Evolutionary conservation across 2,329 filamentous ascomycete species (phyloP).

Genomic region (Aspergillus sp.): DNA sequence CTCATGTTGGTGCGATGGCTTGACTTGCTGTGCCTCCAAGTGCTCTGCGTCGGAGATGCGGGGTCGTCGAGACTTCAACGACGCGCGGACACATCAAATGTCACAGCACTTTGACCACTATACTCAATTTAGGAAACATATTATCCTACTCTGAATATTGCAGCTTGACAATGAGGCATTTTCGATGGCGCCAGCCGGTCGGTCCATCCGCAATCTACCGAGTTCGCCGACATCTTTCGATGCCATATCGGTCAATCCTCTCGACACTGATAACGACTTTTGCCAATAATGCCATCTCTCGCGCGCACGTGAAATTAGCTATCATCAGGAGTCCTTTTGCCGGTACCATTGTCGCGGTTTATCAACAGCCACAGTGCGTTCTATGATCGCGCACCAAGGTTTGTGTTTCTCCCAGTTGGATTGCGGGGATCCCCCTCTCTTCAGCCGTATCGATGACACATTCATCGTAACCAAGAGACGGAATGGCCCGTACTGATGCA

Average conservation of each 20-base stretch:
- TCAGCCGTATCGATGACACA: background rate
- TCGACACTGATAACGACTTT: background rate
- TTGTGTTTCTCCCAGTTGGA: background rate
- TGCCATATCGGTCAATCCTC: background rate
- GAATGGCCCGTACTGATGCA: background rate
- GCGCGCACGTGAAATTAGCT: background rate
- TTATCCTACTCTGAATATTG: background rate
- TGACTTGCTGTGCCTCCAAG: background rate
- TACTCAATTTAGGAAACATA: background rate
- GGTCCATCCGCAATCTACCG: constrained; percentile 1
- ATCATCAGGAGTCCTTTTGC: background rate
- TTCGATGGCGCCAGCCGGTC: background rate
- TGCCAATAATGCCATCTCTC: constrained; percentile 2
- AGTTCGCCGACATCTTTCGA: background rate
- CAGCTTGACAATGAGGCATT: constrained; percentile 1
- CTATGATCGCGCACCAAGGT: background rate
- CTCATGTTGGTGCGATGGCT: background rate
- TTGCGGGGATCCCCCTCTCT: background rate
- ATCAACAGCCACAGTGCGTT: background rate
- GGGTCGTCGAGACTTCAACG: background rate
- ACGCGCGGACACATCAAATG: background rate
- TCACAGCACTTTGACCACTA: background rate
- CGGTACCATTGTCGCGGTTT: background rate
- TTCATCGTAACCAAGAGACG: background rate
- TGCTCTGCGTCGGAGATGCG: background rate